Percentiles rank a stretch among this genome's conserved stretches.
Evolutionary conservation across 129 eudicot species (phyloP).

Genomic region (Logfia minima): DNA sequence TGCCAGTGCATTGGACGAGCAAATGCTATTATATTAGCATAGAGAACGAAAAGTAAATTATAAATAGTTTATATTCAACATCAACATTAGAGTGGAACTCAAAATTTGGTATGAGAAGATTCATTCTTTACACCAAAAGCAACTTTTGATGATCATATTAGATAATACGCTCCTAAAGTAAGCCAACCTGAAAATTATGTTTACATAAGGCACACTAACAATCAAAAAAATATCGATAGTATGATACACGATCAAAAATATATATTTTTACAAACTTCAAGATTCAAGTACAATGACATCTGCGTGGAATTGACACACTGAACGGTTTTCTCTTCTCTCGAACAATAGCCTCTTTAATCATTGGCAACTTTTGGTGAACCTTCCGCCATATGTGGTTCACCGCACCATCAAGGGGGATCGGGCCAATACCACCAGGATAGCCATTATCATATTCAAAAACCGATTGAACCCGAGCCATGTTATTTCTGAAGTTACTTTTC

Average conservation of each 20-base stretch:
- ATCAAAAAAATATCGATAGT: neutral
- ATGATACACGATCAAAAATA: neutral
- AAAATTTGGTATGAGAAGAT: too few species aligned
- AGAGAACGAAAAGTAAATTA: too few species aligned
- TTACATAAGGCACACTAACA: neutral
- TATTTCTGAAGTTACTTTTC: slow-evolving; percentile 53
- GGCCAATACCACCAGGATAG: slow-evolving; percentile 81
- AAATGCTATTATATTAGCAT: too few species aligned
- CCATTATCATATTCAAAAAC: slow-evolving; percentile 73
- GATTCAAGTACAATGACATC: slow-evolving; percentile 85
- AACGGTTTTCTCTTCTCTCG: slow-evolving; percentile 78
- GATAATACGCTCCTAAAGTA: too few species aligned
- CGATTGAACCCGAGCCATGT: slow-evolving; percentile 75
- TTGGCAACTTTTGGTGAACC: slow-evolving; percentile 78
- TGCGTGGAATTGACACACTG: slow-evolving; percentile 68
- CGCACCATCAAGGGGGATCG: slow-evolving; percentile 69
- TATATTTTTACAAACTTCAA: neutral
- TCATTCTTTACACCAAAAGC: too few species aligned
- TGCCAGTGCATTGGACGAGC: too few species aligned
- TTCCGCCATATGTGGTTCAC: slow-evolving; percentile 87
- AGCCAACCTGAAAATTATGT: too few species aligned
- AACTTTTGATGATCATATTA: too few species aligned
- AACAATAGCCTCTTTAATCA: slow-evolving; percentile 68
- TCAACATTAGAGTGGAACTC: too few species aligned
- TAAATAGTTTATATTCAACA: too few species aligned